Conservation (phyloP, 2,329 filamentous ascomycete species). For the Aspergillus sp. region DNA sequence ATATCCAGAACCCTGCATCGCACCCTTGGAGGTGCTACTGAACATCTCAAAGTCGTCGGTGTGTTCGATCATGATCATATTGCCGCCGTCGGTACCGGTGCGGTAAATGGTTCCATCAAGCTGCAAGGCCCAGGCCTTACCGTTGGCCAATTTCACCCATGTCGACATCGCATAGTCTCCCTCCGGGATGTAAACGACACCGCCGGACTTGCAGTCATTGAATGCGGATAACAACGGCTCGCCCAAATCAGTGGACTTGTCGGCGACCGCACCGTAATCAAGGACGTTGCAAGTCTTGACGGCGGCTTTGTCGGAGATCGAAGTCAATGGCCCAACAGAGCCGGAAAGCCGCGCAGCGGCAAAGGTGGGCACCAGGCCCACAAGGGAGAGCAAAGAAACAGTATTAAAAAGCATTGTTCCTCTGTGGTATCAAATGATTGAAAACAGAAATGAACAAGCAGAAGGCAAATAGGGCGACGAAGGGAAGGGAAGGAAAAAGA, state of each 20-base stretch:
- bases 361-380: slow-evolving; percentile 26
- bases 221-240: slow-evolving; percentile 50
- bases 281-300: slow-evolving; percentile 54
- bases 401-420: slow-evolving; percentile 10
- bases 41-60: slow-evolving; percentile 55
- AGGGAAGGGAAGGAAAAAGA: background rate
- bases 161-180: slow-evolving; percentile 53
- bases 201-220: slow-evolving; percentile 51
- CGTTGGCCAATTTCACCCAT: slow-evolving; percentile 51
- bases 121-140: slow-evolving; percentile 51
- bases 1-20: slow-evolving; percentile 55
- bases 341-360: slow-evolving; percentile 41
- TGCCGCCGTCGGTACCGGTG: slow-evolving; percentile 50
- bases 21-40: slow-evolving; percentile 52
- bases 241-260: slow-evolving; percentile 53
- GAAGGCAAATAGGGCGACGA: background rate
- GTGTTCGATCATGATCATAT: slow-evolving; percentile 55
- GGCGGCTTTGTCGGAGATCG: slow-evolving; percentile 43
- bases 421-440: background rate
- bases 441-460: background rate
- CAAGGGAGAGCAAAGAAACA: slow-evolving; percentile 9
- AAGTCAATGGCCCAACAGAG: slow-evolving; percentile 47
- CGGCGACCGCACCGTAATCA: slow-evolving; percentile 53
- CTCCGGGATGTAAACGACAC: slow-evolving; percentile 50
- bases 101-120: slow-evolving; percentile 56